Percentiles rank a stretch among this genome's conserved stretches.
These are phyloP conservation scores for Lepraria neglecta DNA, from an alignment of 495 filamentous ascomycete genomes.

Conservation along the genomic window DNA sequence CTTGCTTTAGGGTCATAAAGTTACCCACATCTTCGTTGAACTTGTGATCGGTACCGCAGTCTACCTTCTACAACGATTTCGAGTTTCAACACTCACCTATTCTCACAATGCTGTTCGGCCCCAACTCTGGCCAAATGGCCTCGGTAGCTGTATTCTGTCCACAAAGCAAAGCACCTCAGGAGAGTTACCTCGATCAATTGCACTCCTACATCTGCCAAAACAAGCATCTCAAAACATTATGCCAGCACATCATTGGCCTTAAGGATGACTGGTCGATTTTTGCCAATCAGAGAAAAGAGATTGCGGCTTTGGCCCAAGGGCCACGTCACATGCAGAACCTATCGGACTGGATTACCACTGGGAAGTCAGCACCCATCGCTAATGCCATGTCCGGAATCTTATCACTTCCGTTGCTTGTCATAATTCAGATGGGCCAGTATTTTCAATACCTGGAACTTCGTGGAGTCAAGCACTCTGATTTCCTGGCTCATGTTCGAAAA, in stretches of 20 bases:
- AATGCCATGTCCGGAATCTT: slow-evolving; percentile 28
- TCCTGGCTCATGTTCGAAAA: not conserved
- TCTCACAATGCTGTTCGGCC: no score
- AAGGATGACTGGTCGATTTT: slow-evolving; percentile 12
- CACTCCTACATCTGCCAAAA: not conserved
- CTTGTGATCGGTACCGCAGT: no score
- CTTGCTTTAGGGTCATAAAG: no score
- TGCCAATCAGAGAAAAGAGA: not conserved
- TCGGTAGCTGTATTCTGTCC: slow-evolving; percentile 5
- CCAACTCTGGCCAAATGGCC: not conserved
- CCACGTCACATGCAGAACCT: slow-evolving; percentile 6
- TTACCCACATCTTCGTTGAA: no score
- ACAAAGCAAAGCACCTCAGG: slow-evolving; percentile 13
- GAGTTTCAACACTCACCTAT: no score
- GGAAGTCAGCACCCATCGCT: slow-evolving; percentile 1
- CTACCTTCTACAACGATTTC: no score
- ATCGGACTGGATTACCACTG: slow-evolving; percentile 19
- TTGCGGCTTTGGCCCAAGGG: slow-evolving; percentile 17
- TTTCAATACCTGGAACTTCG: slow-evolving; percentile 27
- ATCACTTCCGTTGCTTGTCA: slow-evolving; percentile 28
- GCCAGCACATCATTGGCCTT: not conserved
- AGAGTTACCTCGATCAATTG: not conserved
- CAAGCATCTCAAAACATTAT: not conserved
- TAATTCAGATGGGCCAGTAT: slow-evolving; percentile 33
- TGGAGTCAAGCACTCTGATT: slow-evolving; percentile 10